Evolutionary conservation across 352 stramenopile species (phyloP), one percentile per base, ranked within the genome.

Genomic region (Hyaloperonospora brassicae): DNA sequence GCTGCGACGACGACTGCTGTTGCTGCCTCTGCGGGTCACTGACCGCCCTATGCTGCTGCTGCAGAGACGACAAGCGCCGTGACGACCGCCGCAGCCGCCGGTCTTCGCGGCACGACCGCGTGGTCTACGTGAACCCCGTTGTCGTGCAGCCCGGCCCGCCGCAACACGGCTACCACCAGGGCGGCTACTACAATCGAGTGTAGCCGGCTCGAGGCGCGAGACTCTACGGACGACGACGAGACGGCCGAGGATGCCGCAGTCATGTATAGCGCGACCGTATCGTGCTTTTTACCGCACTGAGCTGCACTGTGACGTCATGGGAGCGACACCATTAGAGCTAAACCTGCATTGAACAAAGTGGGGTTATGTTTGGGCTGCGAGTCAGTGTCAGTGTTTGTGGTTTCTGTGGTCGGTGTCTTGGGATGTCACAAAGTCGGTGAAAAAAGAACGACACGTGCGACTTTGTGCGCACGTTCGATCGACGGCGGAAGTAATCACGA

Each of bases 101-200:
- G 47, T 43, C 39, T 11, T 47, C 57, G 3, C 52, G 50, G 30
- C 56, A 52, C 5, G 55, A 63, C 43, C 50, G 60, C 35, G 56
- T 70, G 2, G 66, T 74, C 21, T 71, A 71, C 59, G 66, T 74
- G 50, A 56, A 74, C 12, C 66, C 66, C 5, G 66, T 74, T 17
- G 52, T 57, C n/a, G 66, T 74, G 10, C 62, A 71, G 12, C 52
- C 31, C 47, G 49, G 55, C 0, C 54, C 57, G 1, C 61, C 61
- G 31, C 57, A 57, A 24, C 55, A 58, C 35, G 57, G 56, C 0
- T 31, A 60, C 31, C 42, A 59, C 34, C 23, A 62, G 30, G 41
- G 55, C 0, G 61, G 51, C 41, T 62, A 73, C 38, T 64, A 68
- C 48, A 51, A 73, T 23, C 45, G 53, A 55, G 62, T 66, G 34